phyloP scores from a whole-genome alignment of 2,329 filamentous ascomycete genomes.

The Trichophyton verrucosum region DNA sequence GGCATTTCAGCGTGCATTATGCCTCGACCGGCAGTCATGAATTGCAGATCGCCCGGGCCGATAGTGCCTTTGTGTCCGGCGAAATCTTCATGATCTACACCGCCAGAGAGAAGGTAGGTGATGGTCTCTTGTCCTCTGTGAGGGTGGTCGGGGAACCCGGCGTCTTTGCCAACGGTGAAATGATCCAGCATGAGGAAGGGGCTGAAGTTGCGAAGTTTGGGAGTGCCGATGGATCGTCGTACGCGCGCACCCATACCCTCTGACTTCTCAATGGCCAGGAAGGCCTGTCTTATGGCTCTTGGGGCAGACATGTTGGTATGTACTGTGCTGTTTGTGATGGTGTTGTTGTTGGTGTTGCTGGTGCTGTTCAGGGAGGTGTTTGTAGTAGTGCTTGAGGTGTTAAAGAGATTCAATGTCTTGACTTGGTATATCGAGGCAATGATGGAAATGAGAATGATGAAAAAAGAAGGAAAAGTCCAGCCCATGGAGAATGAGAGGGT shows the following conservation, averaged over 20 bases:
- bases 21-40: constrained; percentile 89
- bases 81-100: constrained; percentile 85
- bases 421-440: neutral
- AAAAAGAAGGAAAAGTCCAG: neutral
- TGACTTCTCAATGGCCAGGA: constrained; percentile 71
- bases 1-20: constrained; percentile 98
- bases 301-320: constrained; percentile 47
- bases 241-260: constrained; percentile 84
- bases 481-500: neutral
- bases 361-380: neutral
- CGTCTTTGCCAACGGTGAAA: constrained; percentile 65
- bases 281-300: constrained; percentile 68
- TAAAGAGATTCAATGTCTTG: neutral
- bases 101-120: constrained; percentile 77
- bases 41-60: constrained; percentile 77
- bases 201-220: constrained; percentile 69
- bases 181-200: constrained; percentile 96
- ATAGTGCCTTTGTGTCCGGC: constrained; percentile 76
- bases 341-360: neutral
- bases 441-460: neutral
- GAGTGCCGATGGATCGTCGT: constrained; percentile 74
- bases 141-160: constrained; percentile 81
- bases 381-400: neutral
- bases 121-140: constrained; percentile 78
- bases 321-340: constrained; percentile 2